These are phyloP conservation scores for Lavandula angustifolia DNA, from an alignment of 257 asterid genomes.

Conservation along the genomic window DNA sequence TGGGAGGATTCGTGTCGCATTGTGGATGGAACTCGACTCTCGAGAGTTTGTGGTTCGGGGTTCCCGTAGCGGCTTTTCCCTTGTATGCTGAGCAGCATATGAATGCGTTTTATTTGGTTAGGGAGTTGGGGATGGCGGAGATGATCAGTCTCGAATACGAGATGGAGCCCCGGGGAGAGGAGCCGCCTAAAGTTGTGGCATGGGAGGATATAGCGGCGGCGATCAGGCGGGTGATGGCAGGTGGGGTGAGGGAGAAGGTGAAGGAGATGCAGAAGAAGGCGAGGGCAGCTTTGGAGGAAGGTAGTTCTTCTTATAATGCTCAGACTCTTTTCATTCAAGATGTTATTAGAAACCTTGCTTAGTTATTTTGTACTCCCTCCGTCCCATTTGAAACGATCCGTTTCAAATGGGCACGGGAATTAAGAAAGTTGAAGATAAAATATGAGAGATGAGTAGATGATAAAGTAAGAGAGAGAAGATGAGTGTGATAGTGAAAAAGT, in stretches of 20 bases:
- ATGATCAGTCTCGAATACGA: slow-evolving; percentile 11
- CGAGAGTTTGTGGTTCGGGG: slow-evolving; percentile 47
- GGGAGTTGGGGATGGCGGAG: slow-evolving; percentile 36
- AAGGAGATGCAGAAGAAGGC: slow-evolving; percentile 28
- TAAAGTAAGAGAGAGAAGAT: too few relatives aligned
- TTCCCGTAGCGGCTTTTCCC: slow-evolving; percentile 46
- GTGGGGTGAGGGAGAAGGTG: background rate
- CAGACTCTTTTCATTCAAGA: slow-evolving; percentile 21
- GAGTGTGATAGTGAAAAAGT: too few relatives aligned
- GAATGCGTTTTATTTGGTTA: slow-evolving; percentile 42
- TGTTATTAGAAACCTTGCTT: slow-evolving; percentile 17
- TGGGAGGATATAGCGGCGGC: slow-evolving; percentile 31
- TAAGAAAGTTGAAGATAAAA: too few relatives aligned
- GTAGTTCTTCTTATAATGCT: slow-evolving; percentile 33
- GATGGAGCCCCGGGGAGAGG: slow-evolving; percentile 14
- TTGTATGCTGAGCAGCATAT: slow-evolving; percentile 46
- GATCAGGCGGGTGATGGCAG: slow-evolving; percentile 29
- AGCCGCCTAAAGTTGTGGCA: background rate
- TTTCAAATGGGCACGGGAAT: too few relatives aligned
- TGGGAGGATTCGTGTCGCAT: too few relatives aligned
- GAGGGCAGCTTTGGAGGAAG: slow-evolving; percentile 24
- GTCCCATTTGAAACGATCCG: too few relatives aligned
- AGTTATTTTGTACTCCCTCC: too few relatives aligned
- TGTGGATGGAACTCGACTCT: background rate
- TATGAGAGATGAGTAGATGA: too few relatives aligned